Percentiles rank a stretch among this genome's conserved stretches.
Conservation (phyloP, 345 rosid species). For the Eucalyptus grandis region DNA sequence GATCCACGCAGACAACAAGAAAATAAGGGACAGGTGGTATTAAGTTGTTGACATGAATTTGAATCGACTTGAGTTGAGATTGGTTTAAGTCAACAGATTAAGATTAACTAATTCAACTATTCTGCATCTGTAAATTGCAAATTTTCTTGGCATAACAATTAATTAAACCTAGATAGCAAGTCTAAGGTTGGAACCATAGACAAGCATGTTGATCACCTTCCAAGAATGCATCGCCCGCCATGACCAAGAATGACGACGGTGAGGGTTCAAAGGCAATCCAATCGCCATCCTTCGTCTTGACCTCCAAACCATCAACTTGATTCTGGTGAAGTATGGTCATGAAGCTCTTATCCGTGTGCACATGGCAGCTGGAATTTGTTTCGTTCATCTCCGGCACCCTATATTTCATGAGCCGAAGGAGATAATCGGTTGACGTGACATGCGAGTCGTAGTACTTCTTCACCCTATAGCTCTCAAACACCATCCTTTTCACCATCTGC, state of each 20-base stretch:
- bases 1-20: background rate
- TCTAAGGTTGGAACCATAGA: too few relatives aligned
- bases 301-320: too few relatives aligned
- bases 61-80: background rate
- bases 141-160: too few relatives aligned
- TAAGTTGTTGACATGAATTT: background rate
- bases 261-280: too few relatives aligned
- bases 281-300: too few relatives aligned
- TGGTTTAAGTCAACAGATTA: background rate
- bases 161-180: too few relatives aligned
- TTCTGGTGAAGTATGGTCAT: too few relatives aligned
- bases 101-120: too few relatives aligned
- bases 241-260: too few relatives aligned
- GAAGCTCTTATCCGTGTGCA: constrained; percentile 49
- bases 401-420: constrained; percentile 37
- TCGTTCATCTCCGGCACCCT: constrained; percentile 4
- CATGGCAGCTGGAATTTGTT: constrained; percentile 8
- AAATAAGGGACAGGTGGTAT: background rate
- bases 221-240: too few relatives aligned
- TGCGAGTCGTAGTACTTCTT: constrained; percentile 6
- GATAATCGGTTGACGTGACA: constrained; percentile 11
- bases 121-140: too few relatives aligned
- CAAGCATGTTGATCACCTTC: too few relatives aligned
- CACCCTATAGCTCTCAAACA: background rate
- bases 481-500: constrained; percentile 24